These are phyloP conservation scores for Pichia sp. DNA, from an alignment of 1,139 yeast species.

Conservation along the genomic window DNA sequence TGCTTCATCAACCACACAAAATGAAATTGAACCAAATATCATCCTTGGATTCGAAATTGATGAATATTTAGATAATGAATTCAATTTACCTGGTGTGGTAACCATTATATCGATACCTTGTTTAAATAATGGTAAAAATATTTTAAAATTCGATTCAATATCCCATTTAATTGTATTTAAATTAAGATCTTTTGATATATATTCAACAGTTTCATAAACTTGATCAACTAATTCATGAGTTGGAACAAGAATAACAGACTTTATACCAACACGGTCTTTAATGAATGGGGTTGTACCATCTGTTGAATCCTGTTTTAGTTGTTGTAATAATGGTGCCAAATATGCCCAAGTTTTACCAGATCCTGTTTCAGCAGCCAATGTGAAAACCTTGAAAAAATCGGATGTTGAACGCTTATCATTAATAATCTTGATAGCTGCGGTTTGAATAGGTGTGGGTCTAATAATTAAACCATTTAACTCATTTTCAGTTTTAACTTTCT, in stretches of 20 bases:
- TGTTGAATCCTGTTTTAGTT: constrained; percentile 32
- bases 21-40: constrained; percentile 36
- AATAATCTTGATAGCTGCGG: constrained; percentile 48
- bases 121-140: constrained; percentile 42
- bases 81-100: constrained; percentile 73
- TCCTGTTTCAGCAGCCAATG: constrained; percentile 94
- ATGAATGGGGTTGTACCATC: constrained; percentile 9
- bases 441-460: constrained; percentile 60
- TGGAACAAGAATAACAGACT: constrained; percentile 74
- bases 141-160: constrained; percentile 32
- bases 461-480: constrained; percentile 31
- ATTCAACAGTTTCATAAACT: constrained; percentile 49
- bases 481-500: constrained; percentile 34
- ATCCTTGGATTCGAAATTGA: constrained; percentile 25
- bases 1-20: constrained; percentile 87
- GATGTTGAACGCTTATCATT: constrained; percentile 30
- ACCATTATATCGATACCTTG: constrained; percentile 67
- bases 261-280: constrained; percentile 36
- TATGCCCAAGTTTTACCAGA: constrained; percentile 96
- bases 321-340: constrained; percentile 63
- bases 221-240: constrained; percentile 86
- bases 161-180: constrained; percentile 56
- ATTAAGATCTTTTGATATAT: constrained; percentile 36
- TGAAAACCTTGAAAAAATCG: constrained; percentile 51
- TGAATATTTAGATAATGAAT: constrained; percentile 26